phyloP scores from a whole-genome alignment of 1,284 basidiomycete genomes.

The Hortiboletus rubellus region DNA sequence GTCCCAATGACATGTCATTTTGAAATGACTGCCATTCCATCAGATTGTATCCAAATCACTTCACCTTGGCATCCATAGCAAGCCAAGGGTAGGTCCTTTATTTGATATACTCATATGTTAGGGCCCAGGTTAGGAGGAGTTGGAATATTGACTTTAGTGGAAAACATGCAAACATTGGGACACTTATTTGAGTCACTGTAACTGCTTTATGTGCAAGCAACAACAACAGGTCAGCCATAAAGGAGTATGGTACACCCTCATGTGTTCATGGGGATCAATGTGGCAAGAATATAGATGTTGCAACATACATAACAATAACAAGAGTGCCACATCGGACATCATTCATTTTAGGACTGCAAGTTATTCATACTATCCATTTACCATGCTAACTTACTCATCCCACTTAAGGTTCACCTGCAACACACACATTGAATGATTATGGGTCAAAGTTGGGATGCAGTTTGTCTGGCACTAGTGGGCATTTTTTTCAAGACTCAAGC shows the following conservation, averaged over 20 bases:
- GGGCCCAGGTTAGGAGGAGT: too few relatives aligned
- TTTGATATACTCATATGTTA: too few relatives aligned
- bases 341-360: too few relatives aligned
- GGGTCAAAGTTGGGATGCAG: conserved; percentile 36
- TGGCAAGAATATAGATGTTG: background rate
- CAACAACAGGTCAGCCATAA: conserved; percentile 22
- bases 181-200: background rate
- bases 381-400: too few relatives aligned
- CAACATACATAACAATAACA: background rate
- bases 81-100: too few relatives aligned
- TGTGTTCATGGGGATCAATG: background rate
- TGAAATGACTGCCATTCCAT: too few relatives aligned
- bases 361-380: too few relatives aligned
- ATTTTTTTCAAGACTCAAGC: conserved; percentile 31
- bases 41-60: too few relatives aligned
- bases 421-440: conserved; percentile 39
- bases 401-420: background rate
- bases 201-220: conserved; percentile 21
- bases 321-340: background rate
- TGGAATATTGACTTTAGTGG: too few relatives aligned
- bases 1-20: too few relatives aligned
- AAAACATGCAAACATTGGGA: too few relatives aligned
- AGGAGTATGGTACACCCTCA: background rate
- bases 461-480: conserved; percentile 26
- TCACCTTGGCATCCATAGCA: too few relatives aligned